A percentile compares a stretch with the other conserved stretches of the same genome.
These are phyloP conservation scores for Anthracocystis panici-leucophaei DNA, from an alignment of 1,284 basidiomycete genomes.

Conservation along the genomic window DNA sequence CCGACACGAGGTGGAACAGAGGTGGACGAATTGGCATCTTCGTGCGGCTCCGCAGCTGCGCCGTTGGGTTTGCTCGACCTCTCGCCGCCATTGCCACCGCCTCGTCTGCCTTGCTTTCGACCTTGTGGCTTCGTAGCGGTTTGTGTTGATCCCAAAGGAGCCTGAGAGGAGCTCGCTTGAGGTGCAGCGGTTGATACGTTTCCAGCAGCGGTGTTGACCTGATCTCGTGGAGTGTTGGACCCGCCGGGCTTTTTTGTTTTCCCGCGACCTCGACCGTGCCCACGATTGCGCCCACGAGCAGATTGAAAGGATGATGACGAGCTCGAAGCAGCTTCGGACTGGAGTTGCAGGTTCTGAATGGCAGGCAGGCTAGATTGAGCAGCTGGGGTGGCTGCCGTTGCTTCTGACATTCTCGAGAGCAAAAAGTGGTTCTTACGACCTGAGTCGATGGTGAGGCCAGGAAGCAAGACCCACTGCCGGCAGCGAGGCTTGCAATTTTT, in stretches of 20 bases:
- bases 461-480: background rate
- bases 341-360: conserved; percentile 14
- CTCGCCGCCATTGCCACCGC: conserved; percentile 9
- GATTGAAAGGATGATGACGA: conserved; percentile 13
- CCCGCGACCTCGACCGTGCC: conserved; percentile 15
- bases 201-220: background rate
- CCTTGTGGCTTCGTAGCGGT: conserved; percentile 5
- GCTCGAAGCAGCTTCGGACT: conserved; percentile 19
- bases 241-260: conserved; percentile 20
- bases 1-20: conserved; percentile 20
- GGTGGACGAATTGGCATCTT: background rate
- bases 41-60: background rate
- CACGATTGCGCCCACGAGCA: conserved; percentile 20
- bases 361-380: conserved; percentile 16
- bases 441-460: background rate
- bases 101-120: conserved; percentile 11
- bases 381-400: conserved; percentile 17
- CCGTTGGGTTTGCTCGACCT: conserved; percentile 17
- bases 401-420: conserved; percentile 19
- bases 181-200: background rate
- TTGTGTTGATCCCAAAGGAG: background rate
- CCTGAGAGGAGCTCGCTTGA: background rate
- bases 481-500: background rate
- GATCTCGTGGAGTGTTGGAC: background rate
- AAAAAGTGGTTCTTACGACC: background rate